Conservation (phyloP, 176 grass and related monocot genomes). For the Zea mays region DNA sequence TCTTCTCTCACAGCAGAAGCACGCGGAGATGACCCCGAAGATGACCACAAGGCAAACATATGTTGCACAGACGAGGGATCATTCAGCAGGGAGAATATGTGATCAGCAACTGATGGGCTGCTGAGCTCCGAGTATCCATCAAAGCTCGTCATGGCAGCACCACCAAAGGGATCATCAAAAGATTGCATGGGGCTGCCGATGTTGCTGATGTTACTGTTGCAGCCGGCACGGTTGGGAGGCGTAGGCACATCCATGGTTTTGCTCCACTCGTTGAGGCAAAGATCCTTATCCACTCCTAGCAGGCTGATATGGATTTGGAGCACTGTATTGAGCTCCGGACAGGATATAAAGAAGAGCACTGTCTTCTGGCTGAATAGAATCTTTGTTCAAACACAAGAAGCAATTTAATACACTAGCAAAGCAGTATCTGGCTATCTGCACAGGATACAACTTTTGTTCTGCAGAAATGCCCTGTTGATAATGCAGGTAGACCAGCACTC, state of each 20-base stretch:
- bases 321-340: slow-evolving; percentile 25
- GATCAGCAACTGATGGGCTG: slow-evolving; percentile 49
- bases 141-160: slow-evolving; percentile 50
- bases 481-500: neutral
- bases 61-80: slow-evolving; percentile 45
- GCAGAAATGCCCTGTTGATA: slow-evolving; percentile 22
- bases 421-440: slow-evolving; percentile 36
- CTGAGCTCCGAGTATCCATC: slow-evolving; percentile 66
- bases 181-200: slow-evolving; percentile 21
- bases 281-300: slow-evolving; percentile 20
- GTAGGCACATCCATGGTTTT: slow-evolving; percentile 46
- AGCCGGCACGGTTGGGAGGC: slow-evolving; percentile 30
- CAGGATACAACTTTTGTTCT: slow-evolving; percentile 33
- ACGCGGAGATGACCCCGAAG: slow-evolving; percentile 47
- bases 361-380: slow-evolving; percentile 36
- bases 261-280: neutral
- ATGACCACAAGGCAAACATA: slow-evolving; percentile 55
- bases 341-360: slow-evolving; percentile 35
- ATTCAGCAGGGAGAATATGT: slow-evolving; percentile 56
- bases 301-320: slow-evolving; percentile 23
- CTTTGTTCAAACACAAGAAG: slow-evolving; percentile 19
- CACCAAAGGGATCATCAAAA: slow-evolving; percentile 55
- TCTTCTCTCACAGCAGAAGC: slow-evolving; percentile 37
- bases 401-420: slow-evolving; percentile 20
- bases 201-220: slow-evolving; percentile 6